phyloP scores from a whole-genome alignment of 2,329 filamentous ascomycete genomes.

The Alternaria triticimaculans region DNA sequence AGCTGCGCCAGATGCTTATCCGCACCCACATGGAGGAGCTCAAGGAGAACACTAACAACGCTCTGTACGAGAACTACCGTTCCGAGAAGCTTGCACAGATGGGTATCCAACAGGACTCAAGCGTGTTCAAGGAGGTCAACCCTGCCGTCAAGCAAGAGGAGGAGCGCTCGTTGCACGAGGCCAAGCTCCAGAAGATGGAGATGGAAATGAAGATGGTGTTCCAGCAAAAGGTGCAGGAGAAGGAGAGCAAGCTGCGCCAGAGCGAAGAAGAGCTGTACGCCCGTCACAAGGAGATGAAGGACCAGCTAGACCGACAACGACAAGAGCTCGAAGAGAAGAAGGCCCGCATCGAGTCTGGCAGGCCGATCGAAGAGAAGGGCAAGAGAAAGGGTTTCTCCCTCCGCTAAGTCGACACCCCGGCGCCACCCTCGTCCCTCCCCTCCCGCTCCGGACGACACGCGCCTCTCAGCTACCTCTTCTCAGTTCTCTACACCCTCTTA shows the following conservation, averaged over 20 bases:
- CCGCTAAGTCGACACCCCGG: conserved; percentile 64
- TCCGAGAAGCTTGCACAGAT: conserved; percentile 98
- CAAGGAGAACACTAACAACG: conserved; percentile 99
- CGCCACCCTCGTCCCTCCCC: conserved; percentile 16
- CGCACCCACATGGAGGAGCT: conserved; percentile 99
- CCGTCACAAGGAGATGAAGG: conserved; percentile 99
- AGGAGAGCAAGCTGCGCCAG: conserved; percentile 99
- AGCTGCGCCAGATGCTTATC: conserved; percentile 99
- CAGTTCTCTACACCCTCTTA: conserved; percentile 48
- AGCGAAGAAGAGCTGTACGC: conserved; percentile 99
- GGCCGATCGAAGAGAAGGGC: conserved; percentile 95
- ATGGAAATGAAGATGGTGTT: conserved; percentile 99
- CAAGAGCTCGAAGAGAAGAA: conserved; percentile 99
- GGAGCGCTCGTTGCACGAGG: conserved; percentile 95
- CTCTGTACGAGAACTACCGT: conserved; percentile 98
- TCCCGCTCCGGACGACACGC: conserved; percentile 29
- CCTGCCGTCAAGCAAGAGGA: conserved; percentile 99
- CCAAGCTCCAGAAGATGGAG: conserved; percentile 99
- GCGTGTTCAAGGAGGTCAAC: conserved; percentile 99
- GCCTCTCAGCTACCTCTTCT: conserved; percentile 41
- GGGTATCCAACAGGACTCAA: conserved; percentile 98
- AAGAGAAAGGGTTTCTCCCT: conserved; percentile 99
- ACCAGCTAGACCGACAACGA: conserved; percentile 95
- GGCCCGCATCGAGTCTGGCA: conserved; percentile 88
- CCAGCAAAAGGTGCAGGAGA: conserved; percentile 99